A percentile compares a stretch with the other conserved stretches of the same genome.
Evolutionary conservation across 495 filamentous ascomycete genomes (phyloP).

Genomic region (Neurospora cerealis): DNA sequence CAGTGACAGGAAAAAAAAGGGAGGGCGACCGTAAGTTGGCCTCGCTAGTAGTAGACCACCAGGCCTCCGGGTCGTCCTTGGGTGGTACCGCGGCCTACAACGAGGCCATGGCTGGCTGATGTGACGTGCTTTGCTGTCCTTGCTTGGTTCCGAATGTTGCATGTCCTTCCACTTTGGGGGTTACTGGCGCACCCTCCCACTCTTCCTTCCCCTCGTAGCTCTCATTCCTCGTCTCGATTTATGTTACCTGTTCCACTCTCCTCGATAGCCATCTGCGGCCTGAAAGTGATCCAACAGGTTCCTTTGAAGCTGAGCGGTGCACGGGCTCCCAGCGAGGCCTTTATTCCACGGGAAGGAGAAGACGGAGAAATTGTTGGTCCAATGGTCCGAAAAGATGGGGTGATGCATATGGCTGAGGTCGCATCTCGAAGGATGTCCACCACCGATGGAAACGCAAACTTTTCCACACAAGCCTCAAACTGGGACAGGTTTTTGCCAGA

Average conservation of each 20-base stretch:
- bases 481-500: neutral
- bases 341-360: neutral
- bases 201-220: constrained; percentile 2
- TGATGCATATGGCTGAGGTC: neutral
- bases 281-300: constrained; percentile 8
- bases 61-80: neutral
- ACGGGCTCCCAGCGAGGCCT: neutral
- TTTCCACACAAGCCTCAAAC: neutral
- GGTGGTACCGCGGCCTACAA: neutral
- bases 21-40: neutral
- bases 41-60: neutral
- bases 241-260: constrained; percentile 4
- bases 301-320: constrained; percentile 1
- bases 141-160: constrained; percentile 2
- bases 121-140: constrained; percentile 14
- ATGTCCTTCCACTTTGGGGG: constrained; percentile 3
- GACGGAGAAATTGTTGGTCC: neutral
- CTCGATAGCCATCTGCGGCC: constrained; percentile 19
- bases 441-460: neutral
- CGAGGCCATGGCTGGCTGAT: constrained; percentile 1
- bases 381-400: neutral
- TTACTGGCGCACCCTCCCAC: constrained; percentile 3
- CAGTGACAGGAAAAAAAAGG: neutral
- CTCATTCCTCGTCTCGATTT: constrained; percentile 9
- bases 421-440: neutral